Evolutionary conservation across 2,329 filamentous ascomycete species (phyloP).

Genomic region (Aspergillus sp.): DNA sequence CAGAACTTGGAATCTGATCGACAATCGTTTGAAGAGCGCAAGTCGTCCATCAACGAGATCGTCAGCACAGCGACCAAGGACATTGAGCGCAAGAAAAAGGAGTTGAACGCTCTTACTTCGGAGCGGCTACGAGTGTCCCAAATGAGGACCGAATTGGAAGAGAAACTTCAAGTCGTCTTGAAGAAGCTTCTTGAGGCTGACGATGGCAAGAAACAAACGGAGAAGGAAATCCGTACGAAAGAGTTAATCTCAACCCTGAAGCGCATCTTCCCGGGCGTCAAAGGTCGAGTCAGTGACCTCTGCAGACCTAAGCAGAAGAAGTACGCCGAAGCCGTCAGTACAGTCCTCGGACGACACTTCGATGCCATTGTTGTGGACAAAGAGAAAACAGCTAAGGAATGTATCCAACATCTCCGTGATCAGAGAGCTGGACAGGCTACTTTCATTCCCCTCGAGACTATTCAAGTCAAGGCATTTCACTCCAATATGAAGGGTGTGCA

Average conservation of each 20-base stretch:
- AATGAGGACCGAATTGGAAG: slow-evolving; percentile 78
- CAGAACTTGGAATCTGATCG: slow-evolving; percentile 68
- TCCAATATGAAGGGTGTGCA: slow-evolving; percentile 83
- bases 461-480: slow-evolving; percentile 87
- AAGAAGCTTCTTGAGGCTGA: slow-evolving; percentile 77
- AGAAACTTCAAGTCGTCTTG: slow-evolving; percentile 76
- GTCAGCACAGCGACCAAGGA: slow-evolving; percentile 64
- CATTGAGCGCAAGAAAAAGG: slow-evolving; percentile 83
- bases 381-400: slow-evolving; percentile 87
- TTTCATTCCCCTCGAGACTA: slow-evolving; percentile 93
- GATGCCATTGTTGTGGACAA: slow-evolving; percentile 93
- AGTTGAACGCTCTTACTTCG: slow-evolving; percentile 76
- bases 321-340: slow-evolving; percentile 85
- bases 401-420: slow-evolving; percentile 87
- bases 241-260: slow-evolving; percentile 82
- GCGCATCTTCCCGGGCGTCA: slow-evolving; percentile 83
- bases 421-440: slow-evolving; percentile 80
- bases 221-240: slow-evolving; percentile 68
- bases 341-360: slow-evolving; percentile 84
- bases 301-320: slow-evolving; percentile 97
- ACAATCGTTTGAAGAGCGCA: slow-evolving; percentile 59
- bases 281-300: slow-evolving; percentile 79
- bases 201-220: slow-evolving; percentile 74
- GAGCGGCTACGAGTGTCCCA: slow-evolving; percentile 74
- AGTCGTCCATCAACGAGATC: slow-evolving; percentile 51